Evolutionary conservation across 1,284 basidiomycete genomes (phyloP), one percentile per base, ranked within the genome.

Genomic region (Porogramme epimiltina): DNA sequence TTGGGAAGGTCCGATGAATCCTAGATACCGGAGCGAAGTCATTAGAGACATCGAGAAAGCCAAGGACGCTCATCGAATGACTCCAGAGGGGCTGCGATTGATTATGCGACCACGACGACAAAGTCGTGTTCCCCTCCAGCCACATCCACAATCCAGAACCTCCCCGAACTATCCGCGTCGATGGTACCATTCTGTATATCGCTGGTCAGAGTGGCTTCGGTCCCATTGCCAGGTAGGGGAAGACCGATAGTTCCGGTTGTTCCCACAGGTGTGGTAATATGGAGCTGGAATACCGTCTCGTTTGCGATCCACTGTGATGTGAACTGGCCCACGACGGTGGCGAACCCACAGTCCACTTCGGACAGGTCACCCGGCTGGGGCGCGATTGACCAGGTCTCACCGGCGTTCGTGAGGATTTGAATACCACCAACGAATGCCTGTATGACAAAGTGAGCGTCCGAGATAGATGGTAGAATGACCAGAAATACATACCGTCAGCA

Each of bases 381-480:
- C 15, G 23, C 46, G 40, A 58, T 51, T 1, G 49, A 33, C 56
- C 56, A 58, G 8, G 51, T 58, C 36, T 47, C 53, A 2, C 56
- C 56, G 1, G 53, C 53, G 43, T 46, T 45, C 40, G 42, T 55
- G n/a, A 58, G 51, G 28, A 58, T 38, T 49, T 58, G 53, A 33
- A 58, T 58, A 18, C 56, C 56, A 40, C 45, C 53, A 19, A 55
- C 31, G 22, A 37, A 58, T 15, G 48, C 53, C 56, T 58, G 40
- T 6, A 6, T 18, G 33, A 44, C 19, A n/a, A 38, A 20, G 8
- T 18, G 9, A 37, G 9, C 28, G 28, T 13, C 13, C 28, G 8
- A 13, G 28, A 8, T 13, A 31, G 28, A 6, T 13, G 28, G 13
- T 31, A 13, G 28, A 6, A 13, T 13, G 28, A 13, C 8, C 8